Evolutionary conservation across 352 stramenopile genomes (phyloP), one percentile per base, ranked within the genome.

Genomic region (Phytopythium vexans): DNA sequence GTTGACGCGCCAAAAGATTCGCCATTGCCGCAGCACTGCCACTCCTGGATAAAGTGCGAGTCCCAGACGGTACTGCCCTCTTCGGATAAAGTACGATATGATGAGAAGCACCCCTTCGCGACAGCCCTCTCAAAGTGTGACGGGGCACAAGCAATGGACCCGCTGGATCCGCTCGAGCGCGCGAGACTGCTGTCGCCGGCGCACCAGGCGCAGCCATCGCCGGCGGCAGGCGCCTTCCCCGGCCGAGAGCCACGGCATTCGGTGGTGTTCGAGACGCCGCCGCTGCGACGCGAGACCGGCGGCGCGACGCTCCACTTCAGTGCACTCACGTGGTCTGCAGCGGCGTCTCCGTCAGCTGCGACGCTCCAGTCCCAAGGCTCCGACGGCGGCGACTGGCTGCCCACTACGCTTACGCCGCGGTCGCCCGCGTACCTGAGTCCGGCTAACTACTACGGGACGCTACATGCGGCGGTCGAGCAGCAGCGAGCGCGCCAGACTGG

Each of bases 211-310:
- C 8, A 16, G 31, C 49, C 37, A 56, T 52, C 8, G 35, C 51
- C 37, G 45, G 21, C 58, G 36, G 12, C 48, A 48, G 21, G 55
- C 58, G 31, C 59, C 47, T 27, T 27, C 21, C 21, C 21, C 21
- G 5, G 42, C 46, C 33, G 53, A 50, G 10, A 53, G 60, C 36
- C 55, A 12, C 53, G 64, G 0, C 49, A 57, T 2, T 64, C 61
- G 55, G 84, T 87, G 71, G 65, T 88, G 34, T 89, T 92, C 48
- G 77, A 87, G 41, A 80, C 77, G 38, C 82, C 82, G 14, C 78
- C 74, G 11, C 58, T 92, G 37, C 82, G 82, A 6, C 72, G 72
- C 35, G 82, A 88, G 43, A 77, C 74, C 8, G 65, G 74, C 21
- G 69, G 62, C 43, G 66, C 51, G 10, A 78, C 73, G 27, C 60